Evolutionary conservation across 768 basidiomycete species (phyloP), one percentile per base, ranked within the genome.

Genomic region (Boletus insuetus): DNA sequence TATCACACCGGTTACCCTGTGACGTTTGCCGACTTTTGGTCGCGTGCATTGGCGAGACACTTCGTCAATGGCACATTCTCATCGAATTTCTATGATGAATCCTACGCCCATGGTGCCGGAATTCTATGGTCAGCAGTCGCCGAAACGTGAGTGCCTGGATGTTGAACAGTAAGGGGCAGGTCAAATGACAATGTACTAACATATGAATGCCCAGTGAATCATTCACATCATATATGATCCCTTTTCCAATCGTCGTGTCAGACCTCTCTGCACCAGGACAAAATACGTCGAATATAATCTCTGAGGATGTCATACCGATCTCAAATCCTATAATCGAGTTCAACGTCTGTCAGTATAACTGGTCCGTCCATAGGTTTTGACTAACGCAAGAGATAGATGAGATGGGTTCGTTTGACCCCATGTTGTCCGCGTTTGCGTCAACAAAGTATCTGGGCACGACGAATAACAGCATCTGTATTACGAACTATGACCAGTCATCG

Each of bases 401-500:
- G 54, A 71, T 70, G 61, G 76, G 79, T 1, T 75, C 73, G 0
- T 79, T 67, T 55, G 78, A 79, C 51, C 68, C 75, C 49, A 71
- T 71, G 40, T 63, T 77, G 7, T 74, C 78, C 1, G 79, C 81
- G 3, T 81, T 80, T 50, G 73, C 74, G 6, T 72, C 75, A 0
- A 67, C 76, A 34, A 72, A 78, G 56, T 76, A 79, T 61, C 60
- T 80, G 20, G 82, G 82, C 1, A 72, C 72, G 22, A 64, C 51
- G 8, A 75, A 74, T 40, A 58, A 54, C 13, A 70, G 55, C 26
- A 34, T 67, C 29, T 76, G 74, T 20, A 45, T 74, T 6, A 66
- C 69, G 3, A 70, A 72, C 41, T 75, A 69, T 47, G 75, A 75
- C n/a, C 74, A 76, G 41, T 60, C 58, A 0, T 46, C 70, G 3